Conservation (phyloP, 208 protist species). For the Crithidia fasciculata region DNA sequence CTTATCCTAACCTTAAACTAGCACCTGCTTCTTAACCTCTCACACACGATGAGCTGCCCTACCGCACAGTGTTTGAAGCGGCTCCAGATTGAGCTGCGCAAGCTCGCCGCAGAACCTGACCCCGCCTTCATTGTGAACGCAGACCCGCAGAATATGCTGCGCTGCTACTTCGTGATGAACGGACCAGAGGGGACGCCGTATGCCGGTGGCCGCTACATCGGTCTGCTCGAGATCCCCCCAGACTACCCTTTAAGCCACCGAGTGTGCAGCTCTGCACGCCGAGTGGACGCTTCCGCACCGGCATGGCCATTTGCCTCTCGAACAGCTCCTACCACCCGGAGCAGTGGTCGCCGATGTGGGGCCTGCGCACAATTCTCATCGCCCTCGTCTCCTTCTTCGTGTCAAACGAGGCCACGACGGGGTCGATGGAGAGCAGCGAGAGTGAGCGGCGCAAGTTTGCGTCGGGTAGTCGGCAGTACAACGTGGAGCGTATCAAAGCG, state of each 20-base stretch:
- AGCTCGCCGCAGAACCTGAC: conserved; percentile 36
- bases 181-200: conserved; percentile 44
- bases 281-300: conserved; percentile 78
- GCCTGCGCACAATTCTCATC: conserved; percentile 75
- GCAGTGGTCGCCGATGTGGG: conserved; percentile 90
- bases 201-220: conserved; percentile 96
- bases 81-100: conserved; percentile 65
- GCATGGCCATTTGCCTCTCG: conserved; percentile 74
- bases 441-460: conserved; percentile 53
- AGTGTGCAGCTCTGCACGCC: conserved; percentile 87
- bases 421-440: conserved; percentile 36
- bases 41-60: conserved; percentile 10
- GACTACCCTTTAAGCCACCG: conserved; percentile 97
- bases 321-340: conserved; percentile 91
- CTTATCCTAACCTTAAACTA: too few relatives aligned
- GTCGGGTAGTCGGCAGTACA: conserved; percentile 51
- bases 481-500: conserved; percentile 38
- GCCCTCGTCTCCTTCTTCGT: conserved; percentile 87
- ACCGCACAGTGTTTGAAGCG: conserved; percentile 44
- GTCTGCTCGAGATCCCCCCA: conserved; percentile 92
- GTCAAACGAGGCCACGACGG: conserved; percentile 54
- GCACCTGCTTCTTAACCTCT: not conserved
- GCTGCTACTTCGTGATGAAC: conserved; percentile 83
- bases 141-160: conserved; percentile 90
- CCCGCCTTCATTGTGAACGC: conserved; percentile 49